A percentile compares a stretch with the other conserved stretches of the same genome.
These are phyloP conservation scores for Arachnomyces sp. DNA, from an alignment of 2,329 filamentous ascomycete genomes.

Conservation along the genomic window DNA sequence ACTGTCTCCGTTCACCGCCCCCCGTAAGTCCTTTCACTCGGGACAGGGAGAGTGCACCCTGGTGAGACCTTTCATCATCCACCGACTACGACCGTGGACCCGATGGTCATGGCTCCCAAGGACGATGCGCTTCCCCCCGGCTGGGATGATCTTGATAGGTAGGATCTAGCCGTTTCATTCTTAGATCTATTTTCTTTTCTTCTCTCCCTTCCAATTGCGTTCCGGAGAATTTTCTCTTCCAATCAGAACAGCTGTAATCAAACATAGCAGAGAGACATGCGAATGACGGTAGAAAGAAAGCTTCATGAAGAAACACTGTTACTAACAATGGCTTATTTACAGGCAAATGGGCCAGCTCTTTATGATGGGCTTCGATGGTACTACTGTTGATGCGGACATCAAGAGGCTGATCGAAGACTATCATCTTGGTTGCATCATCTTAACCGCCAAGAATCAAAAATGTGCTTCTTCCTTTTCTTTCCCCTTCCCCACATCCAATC, in stretches of 20 bases:
- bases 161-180: slow-evolving; percentile 26
- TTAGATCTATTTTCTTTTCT: too few species aligned
- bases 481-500: not conserved
- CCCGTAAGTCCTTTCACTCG: too few species aligned
- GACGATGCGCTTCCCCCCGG: slow-evolving; percentile 40
- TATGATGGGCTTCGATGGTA: slow-evolving; percentile 63
- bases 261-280: not conserved
- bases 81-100: too few species aligned
- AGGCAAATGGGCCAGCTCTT: slow-evolving; percentile 52
- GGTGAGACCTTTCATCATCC: too few species aligned
- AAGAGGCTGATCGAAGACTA: slow-evolving; percentile 56
- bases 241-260: not conserved
- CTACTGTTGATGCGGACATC: slow-evolving; percentile 55
- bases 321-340: slow-evolving; percentile 7
- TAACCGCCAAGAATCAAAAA: slow-evolving; percentile 60
- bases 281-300: not conserved
- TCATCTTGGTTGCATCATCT: slow-evolving; percentile 75
- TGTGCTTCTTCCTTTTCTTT: slow-evolving; percentile 44
- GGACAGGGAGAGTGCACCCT: too few species aligned
- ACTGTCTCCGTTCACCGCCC: too few species aligned
- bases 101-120: slow-evolving; percentile 32
- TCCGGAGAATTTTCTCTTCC: too few species aligned
- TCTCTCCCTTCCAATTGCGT: too few species aligned
- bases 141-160: slow-evolving; percentile 73
- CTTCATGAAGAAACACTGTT: too few species aligned